Evolutionary conservation across 140 eudicot species (phyloP), one percentile per base, ranked within the genome.

Genomic region (Anethum foeniculum): DNA sequence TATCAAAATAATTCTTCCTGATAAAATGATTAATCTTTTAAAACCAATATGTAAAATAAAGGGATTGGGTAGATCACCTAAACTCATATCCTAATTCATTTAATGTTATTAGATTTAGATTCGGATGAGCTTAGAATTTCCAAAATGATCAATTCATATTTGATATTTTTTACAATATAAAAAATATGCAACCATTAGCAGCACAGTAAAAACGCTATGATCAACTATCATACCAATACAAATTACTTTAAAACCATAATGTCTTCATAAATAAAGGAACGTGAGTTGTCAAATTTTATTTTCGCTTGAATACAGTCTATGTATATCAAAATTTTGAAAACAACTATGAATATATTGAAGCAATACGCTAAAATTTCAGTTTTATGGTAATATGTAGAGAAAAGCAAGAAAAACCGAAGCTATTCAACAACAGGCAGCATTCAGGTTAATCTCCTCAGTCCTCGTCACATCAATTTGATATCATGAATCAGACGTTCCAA

Each of bases 401-500:
- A 25, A 68, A 32, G 44, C 21, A 68, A 68, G 9, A 12, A 32
- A 32, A 4, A 30, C 9, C 43, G 1, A 15, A 68, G 44, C 11
- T 6, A 32, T 12, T 34, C 23, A 23, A 68, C 43, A 68, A 68
- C 74, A 28, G 12, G 44, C 43, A 68, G 18, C 71, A 11, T 25
- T 25, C 19, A 62, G 71, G 13, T 62, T 25, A 27, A 10, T 62
- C 36, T 62, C 65, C 28, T 56, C 71, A 34, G 6, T 68, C 10
- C 44, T 68, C 4, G 4, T 68, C 76, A 36, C 77, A 73, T 73
- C 16, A 5, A 54, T 85, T 68, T 76, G 41, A 91, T 88, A 48
- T 90, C 93, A 11, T 82, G 77, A 6, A 92, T 87, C 41, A 90
- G 79, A 6, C 87, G 81, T 25, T 90, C 69, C 75, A 92, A 76